Conservation (phyloP, 768 basidiomycete genomes). For the Obba rivulosa region DNA sequence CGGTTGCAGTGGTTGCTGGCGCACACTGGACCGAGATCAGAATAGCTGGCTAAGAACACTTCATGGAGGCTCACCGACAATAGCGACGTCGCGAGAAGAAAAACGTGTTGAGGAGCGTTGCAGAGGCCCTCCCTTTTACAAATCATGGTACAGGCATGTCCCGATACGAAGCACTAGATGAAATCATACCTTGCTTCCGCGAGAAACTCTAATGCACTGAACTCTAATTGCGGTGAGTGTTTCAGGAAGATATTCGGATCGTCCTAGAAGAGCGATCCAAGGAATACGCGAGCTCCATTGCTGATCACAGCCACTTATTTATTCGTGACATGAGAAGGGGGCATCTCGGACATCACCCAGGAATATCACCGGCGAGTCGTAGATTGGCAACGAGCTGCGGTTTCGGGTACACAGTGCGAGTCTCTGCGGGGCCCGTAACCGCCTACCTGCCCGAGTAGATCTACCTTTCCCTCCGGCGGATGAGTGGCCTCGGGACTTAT, state of each 20-base stretch:
- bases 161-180: not conserved
- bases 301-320: conserved; percentile 4
- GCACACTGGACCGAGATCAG: no score
- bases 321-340: conserved; percentile 7
- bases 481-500: conserved; percentile 5
- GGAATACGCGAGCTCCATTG: conserved; percentile 6
- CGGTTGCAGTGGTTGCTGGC: no score
- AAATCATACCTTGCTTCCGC: conserved; percentile 9
- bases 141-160: no score
- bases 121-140: no score
- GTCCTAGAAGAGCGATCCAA: not conserved
- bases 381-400: not conserved
- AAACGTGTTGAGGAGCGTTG: no score
- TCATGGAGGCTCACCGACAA: no score
- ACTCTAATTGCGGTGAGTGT: no score
- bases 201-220: no score
- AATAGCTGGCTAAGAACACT: no score
- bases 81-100: no score
- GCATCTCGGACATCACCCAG: conserved; percentile 7
- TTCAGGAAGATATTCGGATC: no score
- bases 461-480: conserved; percentile 10
- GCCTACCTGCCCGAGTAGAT: conserved; percentile 7
- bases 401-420: conserved; percentile 9
- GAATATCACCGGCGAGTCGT: conserved; percentile 9
- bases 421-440: conserved; percentile 4